These are phyloP conservation scores for Clonostachys rosea DNA, from an alignment of 2,329 filamentous ascomycete species.

Conservation along the genomic window DNA sequence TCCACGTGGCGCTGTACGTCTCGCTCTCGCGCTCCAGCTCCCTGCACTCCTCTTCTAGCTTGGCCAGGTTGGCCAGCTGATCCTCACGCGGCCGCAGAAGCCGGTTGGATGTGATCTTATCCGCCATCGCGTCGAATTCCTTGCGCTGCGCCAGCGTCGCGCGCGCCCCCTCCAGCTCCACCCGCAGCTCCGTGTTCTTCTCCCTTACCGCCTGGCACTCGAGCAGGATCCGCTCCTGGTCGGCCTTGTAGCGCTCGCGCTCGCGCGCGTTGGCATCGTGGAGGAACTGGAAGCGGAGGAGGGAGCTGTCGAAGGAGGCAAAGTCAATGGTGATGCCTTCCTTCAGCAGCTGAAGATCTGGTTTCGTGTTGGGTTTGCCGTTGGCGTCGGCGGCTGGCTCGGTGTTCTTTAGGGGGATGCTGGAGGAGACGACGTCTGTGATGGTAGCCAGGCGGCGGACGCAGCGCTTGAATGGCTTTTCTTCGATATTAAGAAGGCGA, in stretches of 20 bases:
- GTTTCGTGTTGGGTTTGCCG: constrained; percentile 37
- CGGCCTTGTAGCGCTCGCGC: constrained; percentile 74
- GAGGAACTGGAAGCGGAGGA: constrained; percentile 84
- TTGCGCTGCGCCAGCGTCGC: constrained; percentile 74
- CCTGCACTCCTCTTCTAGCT: constrained; percentile 82
- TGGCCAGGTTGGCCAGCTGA: constrained; percentile 70
- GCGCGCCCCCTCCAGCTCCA: constrained; percentile 73
- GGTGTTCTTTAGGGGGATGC: constrained; percentile 9
- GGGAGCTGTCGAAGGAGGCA: constrained; percentile 78
- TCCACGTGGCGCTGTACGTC: constrained; percentile 79
- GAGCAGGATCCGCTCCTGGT: constrained; percentile 73
- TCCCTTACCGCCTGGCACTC: constrained; percentile 75
- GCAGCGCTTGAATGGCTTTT: constrained; percentile 86
- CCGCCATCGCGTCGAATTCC: constrained; percentile 81
- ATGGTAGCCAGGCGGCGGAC: constrained; percentile 73
- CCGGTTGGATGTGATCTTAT: constrained; percentile 78
- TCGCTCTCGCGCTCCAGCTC: constrained; percentile 82
- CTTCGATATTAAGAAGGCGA: constrained; percentile 84
- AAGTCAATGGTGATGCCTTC: constrained; percentile 88
- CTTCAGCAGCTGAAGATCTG: constrained; percentile 62
- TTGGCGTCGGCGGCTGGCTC: constrained; percentile 29
- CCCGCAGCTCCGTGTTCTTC: constrained; percentile 66
- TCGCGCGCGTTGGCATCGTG: constrained; percentile 78
- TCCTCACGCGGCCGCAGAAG: constrained; percentile 81
- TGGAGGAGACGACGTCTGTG: constrained; percentile 50